Percentiles rank a stretch among this genome's conserved stretches.
Evolutionary conservation across 2,329 filamentous ascomycete genomes (phyloP).

Genomic region (Talaromyces sp.): DNA sequence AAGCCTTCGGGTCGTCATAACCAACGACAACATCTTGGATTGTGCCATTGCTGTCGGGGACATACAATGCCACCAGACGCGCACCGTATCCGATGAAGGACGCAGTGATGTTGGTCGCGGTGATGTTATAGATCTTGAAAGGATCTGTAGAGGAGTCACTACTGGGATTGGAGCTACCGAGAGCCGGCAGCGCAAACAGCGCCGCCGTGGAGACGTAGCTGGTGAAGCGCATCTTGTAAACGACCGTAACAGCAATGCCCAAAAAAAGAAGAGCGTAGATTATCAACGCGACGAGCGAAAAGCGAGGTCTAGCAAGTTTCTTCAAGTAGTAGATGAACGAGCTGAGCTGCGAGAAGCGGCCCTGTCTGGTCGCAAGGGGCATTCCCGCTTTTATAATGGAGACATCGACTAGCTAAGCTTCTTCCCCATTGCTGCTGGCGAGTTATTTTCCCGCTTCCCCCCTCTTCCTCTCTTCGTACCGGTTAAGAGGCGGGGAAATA

Average conservation of each 20-base stretch:
- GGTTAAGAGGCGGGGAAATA: slow-evolving; percentile 13
- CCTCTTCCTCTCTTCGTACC: neutral
- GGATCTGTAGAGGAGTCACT: slow-evolving; percentile 25
- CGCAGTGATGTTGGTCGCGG: slow-evolving; percentile 47
- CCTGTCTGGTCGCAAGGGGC: slow-evolving; percentile 16
- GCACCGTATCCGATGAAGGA: slow-evolving; percentile 49
- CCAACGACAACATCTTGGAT: slow-evolving; percentile 50
- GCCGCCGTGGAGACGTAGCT: slow-evolving; percentile 31
- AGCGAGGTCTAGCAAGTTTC: slow-evolving; percentile 22
- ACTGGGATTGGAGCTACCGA: slow-evolving; percentile 23
- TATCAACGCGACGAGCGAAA: slow-evolving; percentile 28
- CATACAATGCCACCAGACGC: slow-evolving; percentile 45
- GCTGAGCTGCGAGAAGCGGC: slow-evolving; percentile 22
- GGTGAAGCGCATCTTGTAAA: slow-evolving; percentile 37
- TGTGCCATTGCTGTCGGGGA: slow-evolving; percentile 50
- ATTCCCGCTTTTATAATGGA: slow-evolving; percentile 17
- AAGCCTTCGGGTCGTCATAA: slow-evolving; percentile 47
- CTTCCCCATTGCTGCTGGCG: neutral
- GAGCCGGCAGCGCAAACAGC: slow-evolving; percentile 32
- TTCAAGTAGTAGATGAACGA: slow-evolving; percentile 24
- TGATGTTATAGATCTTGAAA: slow-evolving; percentile 45
- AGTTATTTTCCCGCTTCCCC: slow-evolving; percentile 8
- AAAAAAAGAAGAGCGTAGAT: slow-evolving; percentile 32
- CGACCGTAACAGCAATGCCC: slow-evolving; percentile 26
- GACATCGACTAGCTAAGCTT: slow-evolving; percentile 1